Evolutionary conservation across 1,284 basidiomycete species (phyloP), one percentile per base, ranked within the genome.

Genomic region (Irpex sp.): DNA sequence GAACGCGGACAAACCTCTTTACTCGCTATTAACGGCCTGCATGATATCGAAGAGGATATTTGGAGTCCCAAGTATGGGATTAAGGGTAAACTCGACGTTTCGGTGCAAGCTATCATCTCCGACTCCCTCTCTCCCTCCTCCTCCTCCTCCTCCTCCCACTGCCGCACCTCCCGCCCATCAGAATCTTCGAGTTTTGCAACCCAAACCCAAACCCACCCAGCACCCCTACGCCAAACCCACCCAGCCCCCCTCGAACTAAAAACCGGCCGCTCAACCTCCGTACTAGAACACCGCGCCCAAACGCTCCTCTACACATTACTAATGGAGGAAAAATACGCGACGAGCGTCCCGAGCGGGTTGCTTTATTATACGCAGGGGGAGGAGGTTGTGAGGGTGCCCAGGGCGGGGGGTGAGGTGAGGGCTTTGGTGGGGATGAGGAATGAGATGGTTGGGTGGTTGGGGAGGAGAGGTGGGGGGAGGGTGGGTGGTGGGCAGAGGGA

Each of bases 231-330:
- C 26, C 26, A 26, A 26, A 26, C 26, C 26, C 26, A 64, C 13
- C 86, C 88, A 0, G 83, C 91, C 70, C 94, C 97, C 1, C 86
- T 99, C 57, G 97, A 99, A 76, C 93, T 99, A 77, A 99, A 99
- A 78, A 99, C 97, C 0, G 97, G 97, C 1, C 81, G 91, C 59
- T 76, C 89, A 1, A 78, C 87, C 34, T 87, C 87, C 9, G 85
- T 89, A 2, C 88, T 96, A 84, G 94, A 97, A 69, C 97, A 99
- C 75, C 89, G 96, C 51, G 97, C 97, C 0, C 97, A 99, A 76
- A 99, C 97, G 0, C 96, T 98, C 89, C 79, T 99, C 5, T 99
- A 99, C 73, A 98, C 95, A 0, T 81, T 99, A 11, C 84, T 99
- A 5, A 89, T 96, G 73, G 86, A 88, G 40, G 96, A 99, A 72